Evolutionary conservation across 805 yeast genomes (phyloP).

Genomic region (Grigorovia jiainica): DNA sequence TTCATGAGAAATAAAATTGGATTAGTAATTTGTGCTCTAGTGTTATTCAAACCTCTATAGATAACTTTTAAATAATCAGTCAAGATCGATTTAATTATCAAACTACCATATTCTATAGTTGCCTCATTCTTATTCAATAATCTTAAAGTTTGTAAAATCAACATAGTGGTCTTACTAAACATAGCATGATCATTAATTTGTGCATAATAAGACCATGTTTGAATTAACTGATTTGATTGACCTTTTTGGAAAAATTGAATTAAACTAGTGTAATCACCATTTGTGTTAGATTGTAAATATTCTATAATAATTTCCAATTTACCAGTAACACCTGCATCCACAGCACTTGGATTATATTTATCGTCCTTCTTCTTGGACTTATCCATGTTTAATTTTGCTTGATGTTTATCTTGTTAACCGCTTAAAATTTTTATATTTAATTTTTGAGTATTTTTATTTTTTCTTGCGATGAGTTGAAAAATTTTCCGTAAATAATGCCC

Average conservation of each 20-base stretch:
- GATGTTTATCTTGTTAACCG: background rate
- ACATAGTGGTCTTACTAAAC: constrained; percentile 36
- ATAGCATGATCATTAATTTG: constrained; percentile 43
- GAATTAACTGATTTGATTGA: constrained; percentile 30
- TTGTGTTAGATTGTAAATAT: constrained; percentile 11
- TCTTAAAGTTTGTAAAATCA: constrained; percentile 32
- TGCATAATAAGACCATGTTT: constrained; percentile 40
- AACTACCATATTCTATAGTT: constrained; percentile 15
- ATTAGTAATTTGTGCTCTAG: constrained; percentile 48
- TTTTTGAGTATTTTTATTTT: no score
- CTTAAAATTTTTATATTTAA: no score
- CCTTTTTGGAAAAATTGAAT: constrained; percentile 29
- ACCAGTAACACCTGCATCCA: constrained; percentile 22
- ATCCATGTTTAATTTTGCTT: background rate
- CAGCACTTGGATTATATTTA: constrained; percentile 13
- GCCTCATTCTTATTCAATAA: constrained; percentile 12
- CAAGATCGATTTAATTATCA: constrained; percentile 40
- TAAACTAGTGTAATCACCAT: constrained; percentile 20
- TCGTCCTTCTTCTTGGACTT: constrained; percentile 5
- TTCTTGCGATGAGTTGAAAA: constrained; percentile 2
- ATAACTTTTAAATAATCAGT: constrained; percentile 50
- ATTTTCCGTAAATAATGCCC: constrained; percentile 1
- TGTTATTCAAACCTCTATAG: constrained; percentile 54
- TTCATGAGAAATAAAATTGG: constrained; percentile 52
- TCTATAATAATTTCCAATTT: constrained; percentile 17